Evolutionary conservation across 306 rosid genomes (phyloP).

Genomic region (Cucurbita pepo): DNA sequence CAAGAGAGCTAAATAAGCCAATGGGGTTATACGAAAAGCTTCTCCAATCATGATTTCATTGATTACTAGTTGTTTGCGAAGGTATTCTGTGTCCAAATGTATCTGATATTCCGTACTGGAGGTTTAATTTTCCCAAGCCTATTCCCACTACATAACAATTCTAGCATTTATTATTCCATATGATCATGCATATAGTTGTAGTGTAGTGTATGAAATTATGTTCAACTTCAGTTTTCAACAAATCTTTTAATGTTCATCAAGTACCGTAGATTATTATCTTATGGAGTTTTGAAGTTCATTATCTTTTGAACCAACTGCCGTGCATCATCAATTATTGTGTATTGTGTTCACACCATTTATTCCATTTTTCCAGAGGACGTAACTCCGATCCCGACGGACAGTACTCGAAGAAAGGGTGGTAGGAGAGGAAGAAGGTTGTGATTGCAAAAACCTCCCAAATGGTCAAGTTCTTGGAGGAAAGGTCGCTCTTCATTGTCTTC

Average conservation of each 20-base stretch:
- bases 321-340: background rate
- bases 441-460: background rate
- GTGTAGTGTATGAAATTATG: background rate
- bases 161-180: background rate
- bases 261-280: background rate
- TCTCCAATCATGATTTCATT: background rate
- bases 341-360: background rate
- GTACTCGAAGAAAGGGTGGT: slow-evolving; percentile 44
- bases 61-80: background rate
- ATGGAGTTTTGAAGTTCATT: background rate
- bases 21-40: background rate
- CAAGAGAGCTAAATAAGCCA: background rate
- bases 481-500: background rate
- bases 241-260: background rate
- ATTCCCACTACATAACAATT: background rate
- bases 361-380: slow-evolving; percentile 25
- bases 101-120: background rate
- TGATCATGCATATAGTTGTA: background rate
- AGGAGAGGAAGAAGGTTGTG: slow-evolving; percentile 37
- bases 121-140: background rate
- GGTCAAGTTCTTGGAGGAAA: background rate
- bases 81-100: too few relatives aligned
- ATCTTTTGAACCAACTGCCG: background rate
- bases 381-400: slow-evolving; percentile 39
- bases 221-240: background rate